phyloP scores from a whole-genome alignment of 768 basidiomycete species.

The Crassisporium funariophilum region DNA sequence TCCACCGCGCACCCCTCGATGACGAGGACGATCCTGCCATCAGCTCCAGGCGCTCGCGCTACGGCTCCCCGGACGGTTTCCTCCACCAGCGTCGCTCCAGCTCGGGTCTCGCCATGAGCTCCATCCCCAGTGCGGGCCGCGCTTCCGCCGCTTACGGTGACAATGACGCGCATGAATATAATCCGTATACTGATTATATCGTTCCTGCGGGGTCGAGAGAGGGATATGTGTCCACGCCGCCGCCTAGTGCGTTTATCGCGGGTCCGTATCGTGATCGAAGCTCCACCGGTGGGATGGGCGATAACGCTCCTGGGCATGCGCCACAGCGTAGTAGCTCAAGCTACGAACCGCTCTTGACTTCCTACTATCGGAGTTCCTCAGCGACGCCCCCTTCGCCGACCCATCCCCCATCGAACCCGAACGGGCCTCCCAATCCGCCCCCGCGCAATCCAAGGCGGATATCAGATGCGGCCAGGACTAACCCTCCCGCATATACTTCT shows the following conservation, averaged over 20 bases:
- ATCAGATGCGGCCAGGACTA: slow-evolving; percentile 15
- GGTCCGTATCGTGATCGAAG: slow-evolving; percentile 35
- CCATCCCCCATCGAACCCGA: slow-evolving; percentile 2
- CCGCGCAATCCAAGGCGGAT: slow-evolving; percentile 36
- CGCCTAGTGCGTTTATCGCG: slow-evolving; percentile 34
- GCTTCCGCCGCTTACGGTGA: slow-evolving; percentile 40
- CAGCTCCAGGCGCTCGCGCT: slow-evolving; percentile 22
- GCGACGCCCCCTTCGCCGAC: not conserved
- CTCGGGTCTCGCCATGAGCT: slow-evolving; percentile 34
- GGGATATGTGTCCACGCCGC: slow-evolving; percentile 50
- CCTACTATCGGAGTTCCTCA: slow-evolving; percentile 17
- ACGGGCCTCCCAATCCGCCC: slow-evolving; percentile 32
- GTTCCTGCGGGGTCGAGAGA: slow-evolving; percentile 28
- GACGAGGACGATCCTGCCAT: slow-evolving; percentile 46
- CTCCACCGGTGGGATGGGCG: slow-evolving; percentile 24
- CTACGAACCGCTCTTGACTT: slow-evolving; percentile 26
- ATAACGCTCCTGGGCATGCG: slow-evolving; percentile 18
- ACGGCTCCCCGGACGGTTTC: slow-evolving; percentile 31
- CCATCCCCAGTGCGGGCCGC: slow-evolving; percentile 25
- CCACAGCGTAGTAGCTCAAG: slow-evolving; percentile 28
- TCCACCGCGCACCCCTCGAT: slow-evolving; percentile 65
- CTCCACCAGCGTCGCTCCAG: slow-evolving; percentile 40
- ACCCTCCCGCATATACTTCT: not conserved
- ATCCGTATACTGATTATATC: slow-evolving; percentile 56
- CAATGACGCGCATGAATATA: slow-evolving; percentile 31